Evolutionary conservation across 768 basidiomycete species (phyloP).

Genomic region (Steccherinum ochraceum): DNA sequence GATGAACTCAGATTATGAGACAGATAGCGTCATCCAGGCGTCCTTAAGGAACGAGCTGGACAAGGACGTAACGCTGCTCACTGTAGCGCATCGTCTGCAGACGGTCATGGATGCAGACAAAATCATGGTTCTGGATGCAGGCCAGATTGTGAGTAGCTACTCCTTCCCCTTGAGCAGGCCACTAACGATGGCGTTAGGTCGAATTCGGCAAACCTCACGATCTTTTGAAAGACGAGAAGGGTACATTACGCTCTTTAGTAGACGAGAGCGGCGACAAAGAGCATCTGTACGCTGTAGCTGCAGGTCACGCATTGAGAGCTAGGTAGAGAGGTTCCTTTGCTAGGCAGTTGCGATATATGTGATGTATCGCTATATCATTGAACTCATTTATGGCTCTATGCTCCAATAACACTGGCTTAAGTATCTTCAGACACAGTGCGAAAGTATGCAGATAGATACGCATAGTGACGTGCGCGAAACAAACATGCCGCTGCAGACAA

Average conservation of each 20-base stretch:
- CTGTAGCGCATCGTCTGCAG: conserved; percentile 53
- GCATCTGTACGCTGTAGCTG: conserved; percentile 23
- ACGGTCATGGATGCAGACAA: conserved; percentile 61
- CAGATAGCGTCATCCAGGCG: conserved; percentile 50
- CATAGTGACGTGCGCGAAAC: too few relatives aligned
- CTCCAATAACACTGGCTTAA: too few relatives aligned
- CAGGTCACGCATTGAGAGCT: too few relatives aligned
- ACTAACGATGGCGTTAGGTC: conserved; percentile 11
- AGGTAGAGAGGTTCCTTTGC: too few relatives aligned
- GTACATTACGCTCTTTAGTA: conserved; percentile 44
- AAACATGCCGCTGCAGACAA: too few relatives aligned
- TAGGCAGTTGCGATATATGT: too few relatives aligned
- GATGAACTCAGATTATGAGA: conserved; percentile 41
- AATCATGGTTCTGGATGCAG: conserved; percentile 44
- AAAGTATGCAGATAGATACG: too few relatives aligned
- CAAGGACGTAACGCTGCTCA: conserved; percentile 43
- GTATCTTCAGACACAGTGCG: too few relatives aligned
- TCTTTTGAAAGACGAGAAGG: conserved; percentile 30
- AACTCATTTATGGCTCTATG: too few relatives aligned
- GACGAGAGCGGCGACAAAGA: conserved; percentile 50
- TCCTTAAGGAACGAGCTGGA: conserved; percentile 42
- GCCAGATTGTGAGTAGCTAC: conserved; percentile 27
- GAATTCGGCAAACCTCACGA: conserved; percentile 7
- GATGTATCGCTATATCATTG: too few relatives aligned
- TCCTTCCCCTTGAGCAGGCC: conserved; percentile 13